Evolutionary conservation across 2,329 filamentous ascomycete species (phyloP), one percentile per base, ranked within the genome.

Genomic region (Trichoderma breve): DNA sequence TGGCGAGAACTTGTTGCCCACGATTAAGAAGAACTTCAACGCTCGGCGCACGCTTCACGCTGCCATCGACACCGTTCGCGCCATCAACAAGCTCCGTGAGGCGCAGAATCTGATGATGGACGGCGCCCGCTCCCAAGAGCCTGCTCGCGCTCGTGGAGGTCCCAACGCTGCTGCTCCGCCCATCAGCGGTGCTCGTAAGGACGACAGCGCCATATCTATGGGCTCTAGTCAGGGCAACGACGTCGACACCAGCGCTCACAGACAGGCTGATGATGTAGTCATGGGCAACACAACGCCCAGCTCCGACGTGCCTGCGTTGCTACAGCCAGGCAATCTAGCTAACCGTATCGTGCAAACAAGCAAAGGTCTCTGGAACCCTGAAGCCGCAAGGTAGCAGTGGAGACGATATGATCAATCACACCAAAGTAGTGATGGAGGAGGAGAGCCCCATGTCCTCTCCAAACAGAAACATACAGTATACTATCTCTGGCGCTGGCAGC

Each of bases 21-120:
- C 88, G 7, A 89, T 92, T 79, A 91, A 91, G 86, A 91, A 91
- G 87, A 92, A 92, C 83, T 92, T 92, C 83, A 92, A 92, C 77
- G 90, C 90, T 55, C 85, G 90, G 71, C 85, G 90, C 77, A 92
- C 90, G 32, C 83, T 92, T 64, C 90, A 92, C 77, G 90, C 90
- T 36, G 90, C 90, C 71, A 92, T 92, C 79, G 90, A 92, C 79
- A 92, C 90, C 2, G 89, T 92, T 62, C 85, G 90, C 63, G 90
- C 90, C 39, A 92, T 92, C 79, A 92, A 92, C 81, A 92, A 92
- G 82, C 82, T 92, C 61, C 86, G 89, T 72, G 90, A 91, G 80
- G 88, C 88, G 2, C 88, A 90, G 76, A 83, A 87, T 74, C 82
- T 85, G 24, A 83, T 90, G 75, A 91, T 91, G 89, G 87, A 91